Conservation (phyloP, 768 basidiomycete species). For the Tremella yokohamensis region DNA sequence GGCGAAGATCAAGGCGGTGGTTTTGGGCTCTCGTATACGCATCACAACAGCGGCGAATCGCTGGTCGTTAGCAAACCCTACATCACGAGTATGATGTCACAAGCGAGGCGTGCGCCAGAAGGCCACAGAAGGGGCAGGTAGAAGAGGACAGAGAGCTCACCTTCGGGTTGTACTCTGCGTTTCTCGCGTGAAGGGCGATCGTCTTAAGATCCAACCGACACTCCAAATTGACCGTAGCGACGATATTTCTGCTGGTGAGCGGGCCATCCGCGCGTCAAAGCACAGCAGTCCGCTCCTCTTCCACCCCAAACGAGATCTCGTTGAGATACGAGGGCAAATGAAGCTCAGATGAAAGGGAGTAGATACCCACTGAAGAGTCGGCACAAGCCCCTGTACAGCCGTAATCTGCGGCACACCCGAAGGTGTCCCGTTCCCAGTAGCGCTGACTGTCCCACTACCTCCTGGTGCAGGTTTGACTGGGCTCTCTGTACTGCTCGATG, state of each 20-base stretch:
- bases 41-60: slow-evolving; percentile 99
- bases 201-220: slow-evolving; percentile 97
- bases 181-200: slow-evolving; percentile 93
- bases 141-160: slow-evolving; percentile 60
- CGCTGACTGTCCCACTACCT: no score
- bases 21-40: slow-evolving; percentile 99
- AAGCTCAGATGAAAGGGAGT: not conserved
- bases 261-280: slow-evolving; percentile 1
- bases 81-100: not conserved
- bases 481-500: not conserved
- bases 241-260: slow-evolving; percentile 65
- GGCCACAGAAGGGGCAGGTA: not conserved
- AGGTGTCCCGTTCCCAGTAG: not conserved
- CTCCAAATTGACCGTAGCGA: slow-evolving; percentile 96
- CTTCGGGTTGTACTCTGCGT: slow-evolving; percentile 99
- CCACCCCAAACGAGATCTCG: no score
- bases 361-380: slow-evolving; percentile 75
- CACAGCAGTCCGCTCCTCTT: no score
- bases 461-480: no score
- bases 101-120: slow-evolving; percentile 1
- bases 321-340: no score
- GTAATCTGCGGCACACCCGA: slow-evolving; percentile 63
- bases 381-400: slow-evolving; percentile 94
- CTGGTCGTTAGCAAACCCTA: slow-evolving; percentile 55
- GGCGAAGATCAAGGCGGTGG: slow-evolving; percentile 97